Evolutionary conservation across 495 filamentous ascomycete genomes (phyloP).

Genomic region (Chaetomium tenue): DNA sequence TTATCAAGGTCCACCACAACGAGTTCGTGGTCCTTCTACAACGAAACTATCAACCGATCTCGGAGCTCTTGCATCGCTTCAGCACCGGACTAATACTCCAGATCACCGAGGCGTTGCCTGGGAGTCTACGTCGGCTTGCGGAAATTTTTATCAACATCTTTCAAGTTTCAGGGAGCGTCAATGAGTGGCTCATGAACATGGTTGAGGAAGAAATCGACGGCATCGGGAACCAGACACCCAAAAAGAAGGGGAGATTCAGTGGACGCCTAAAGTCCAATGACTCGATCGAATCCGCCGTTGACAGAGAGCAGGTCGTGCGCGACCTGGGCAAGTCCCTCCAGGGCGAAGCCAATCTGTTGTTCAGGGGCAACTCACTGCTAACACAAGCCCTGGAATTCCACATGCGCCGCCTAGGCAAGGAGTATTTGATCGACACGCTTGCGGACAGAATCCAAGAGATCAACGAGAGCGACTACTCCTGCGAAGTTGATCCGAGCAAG

Average conservation of each 20-base stretch:
- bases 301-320: conserved; percentile 54
- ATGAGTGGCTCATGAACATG: conserved; percentile 87
- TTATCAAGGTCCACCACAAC: conserved; percentile 78
- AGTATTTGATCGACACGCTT: conserved; percentile 87
- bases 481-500: conserved; percentile 88
- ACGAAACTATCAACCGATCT: conserved; percentile 79
- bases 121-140: conserved; percentile 72
- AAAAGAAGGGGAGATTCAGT: conserved; percentile 70
- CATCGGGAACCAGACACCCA: conserved; percentile 70
- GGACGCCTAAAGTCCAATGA: conserved; percentile 77
- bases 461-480: conserved; percentile 82
- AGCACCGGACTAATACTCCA: conserved; percentile 78
- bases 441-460: conserved; percentile 82
- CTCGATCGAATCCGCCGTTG: conserved; percentile 58
- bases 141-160: conserved; percentile 91
- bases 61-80: conserved; percentile 82
- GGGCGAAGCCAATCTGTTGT: conserved; percentile 89
- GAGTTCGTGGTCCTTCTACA: conserved; percentile 86
- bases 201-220: conserved; percentile 98
- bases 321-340: conserved; percentile 64
- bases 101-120: conserved; percentile 75
- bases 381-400: conserved; percentile 93
- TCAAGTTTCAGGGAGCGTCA: conserved; percentile 85
- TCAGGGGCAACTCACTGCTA: conserved; percentile 90
- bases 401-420: conserved; percentile 90